phyloP scores from a whole-genome alignment of 192 early-diverging fungal species.

The Coemansia biformis region DNA sequence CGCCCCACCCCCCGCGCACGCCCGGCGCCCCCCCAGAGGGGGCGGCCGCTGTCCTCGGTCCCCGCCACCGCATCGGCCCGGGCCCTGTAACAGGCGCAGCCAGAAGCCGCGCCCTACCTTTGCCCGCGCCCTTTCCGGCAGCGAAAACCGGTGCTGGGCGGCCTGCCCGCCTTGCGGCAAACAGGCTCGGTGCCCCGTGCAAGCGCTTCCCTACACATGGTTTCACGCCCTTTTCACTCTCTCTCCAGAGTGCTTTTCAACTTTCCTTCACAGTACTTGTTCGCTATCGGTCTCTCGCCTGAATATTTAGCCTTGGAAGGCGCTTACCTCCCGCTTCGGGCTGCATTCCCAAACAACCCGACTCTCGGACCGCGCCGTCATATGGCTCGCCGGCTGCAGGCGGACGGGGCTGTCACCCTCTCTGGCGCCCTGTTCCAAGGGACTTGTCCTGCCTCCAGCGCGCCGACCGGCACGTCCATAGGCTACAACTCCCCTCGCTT shows the following conservation, averaged over 20 bases:
- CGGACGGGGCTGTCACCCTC: constrained; percentile 72
- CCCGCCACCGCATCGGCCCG: constrained; percentile 44
- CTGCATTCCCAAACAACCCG: constrained; percentile 73
- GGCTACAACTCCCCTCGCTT: constrained; percentile 52
- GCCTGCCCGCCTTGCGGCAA: too few relatives aligned
- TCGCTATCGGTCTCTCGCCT: constrained; percentile 78
- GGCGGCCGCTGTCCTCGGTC: constrained; percentile 55
- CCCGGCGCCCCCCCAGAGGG: constrained; percentile 3
- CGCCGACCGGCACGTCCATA: constrained; percentile 52
- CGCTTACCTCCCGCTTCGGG: constrained; percentile 73
- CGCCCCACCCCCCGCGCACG: neutral
- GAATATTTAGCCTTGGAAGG: constrained; percentile 78
- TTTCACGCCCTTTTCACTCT: constrained; percentile 82
- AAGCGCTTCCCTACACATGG: constrained; percentile 71
- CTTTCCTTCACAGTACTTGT: constrained; percentile 86
- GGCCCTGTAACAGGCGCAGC: constrained; percentile 55
- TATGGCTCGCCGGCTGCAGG: constrained; percentile 12
- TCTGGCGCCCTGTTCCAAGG: constrained; percentile 65
- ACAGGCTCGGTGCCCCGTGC: constrained; percentile 4
- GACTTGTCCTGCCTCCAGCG: constrained; percentile 48
- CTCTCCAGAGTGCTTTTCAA: constrained; percentile 81
- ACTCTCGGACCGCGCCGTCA: constrained; percentile 50
- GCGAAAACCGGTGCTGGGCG: constrained; percentile 46
- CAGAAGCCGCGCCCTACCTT: constrained; percentile 49
- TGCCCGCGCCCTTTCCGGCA: constrained; percentile 44